Evolutionary conservation across 1,284 basidiomycete genomes (phyloP).

Genomic region (Melampsora larici-populina): DNA sequence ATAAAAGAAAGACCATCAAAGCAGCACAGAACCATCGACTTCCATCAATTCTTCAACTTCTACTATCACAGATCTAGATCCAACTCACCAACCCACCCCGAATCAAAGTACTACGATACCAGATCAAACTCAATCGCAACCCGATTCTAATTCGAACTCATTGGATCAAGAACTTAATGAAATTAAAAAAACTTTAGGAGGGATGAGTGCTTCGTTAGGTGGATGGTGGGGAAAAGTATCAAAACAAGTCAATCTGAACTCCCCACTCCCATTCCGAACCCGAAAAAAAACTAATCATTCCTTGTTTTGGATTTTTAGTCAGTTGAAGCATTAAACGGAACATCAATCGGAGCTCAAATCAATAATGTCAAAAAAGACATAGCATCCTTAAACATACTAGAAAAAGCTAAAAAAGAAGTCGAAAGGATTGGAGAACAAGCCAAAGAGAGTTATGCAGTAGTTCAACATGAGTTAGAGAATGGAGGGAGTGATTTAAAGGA

Average conservation of each 20-base stretch:
- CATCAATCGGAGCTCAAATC: neutral
- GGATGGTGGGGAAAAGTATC: slow-evolving; percentile 36
- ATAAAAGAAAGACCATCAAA: no score
- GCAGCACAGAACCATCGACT: no score
- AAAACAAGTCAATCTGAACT: slow-evolving; percentile 26
- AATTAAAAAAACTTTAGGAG: slow-evolving; percentile 23
- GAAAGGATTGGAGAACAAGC: slow-evolving; percentile 27
- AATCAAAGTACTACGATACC: neutral
- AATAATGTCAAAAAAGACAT: slow-evolving; percentile 7
- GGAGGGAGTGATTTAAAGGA: neutral
- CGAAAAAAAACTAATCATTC: no score
- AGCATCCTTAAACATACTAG: slow-evolving; percentile 16
- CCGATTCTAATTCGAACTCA: neutral
- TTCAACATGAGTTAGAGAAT: slow-evolving; percentile 21
- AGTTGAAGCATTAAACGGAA: neutral
- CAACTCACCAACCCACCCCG: neutral
- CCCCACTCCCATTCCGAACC: no score
- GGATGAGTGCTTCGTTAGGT: slow-evolving; percentile 12
- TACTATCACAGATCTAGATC: neutral
- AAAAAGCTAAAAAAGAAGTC: slow-evolving; percentile 36
- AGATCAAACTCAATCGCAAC: neutral
- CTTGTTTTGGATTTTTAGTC: no score
- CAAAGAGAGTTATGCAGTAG: slow-evolving; percentile 18
- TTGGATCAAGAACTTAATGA: slow-evolving; percentile 22
- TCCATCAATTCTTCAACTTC: no score